Conservation (phyloP, 345 rosid species). For the Cardamine resedifolia region DNA sequence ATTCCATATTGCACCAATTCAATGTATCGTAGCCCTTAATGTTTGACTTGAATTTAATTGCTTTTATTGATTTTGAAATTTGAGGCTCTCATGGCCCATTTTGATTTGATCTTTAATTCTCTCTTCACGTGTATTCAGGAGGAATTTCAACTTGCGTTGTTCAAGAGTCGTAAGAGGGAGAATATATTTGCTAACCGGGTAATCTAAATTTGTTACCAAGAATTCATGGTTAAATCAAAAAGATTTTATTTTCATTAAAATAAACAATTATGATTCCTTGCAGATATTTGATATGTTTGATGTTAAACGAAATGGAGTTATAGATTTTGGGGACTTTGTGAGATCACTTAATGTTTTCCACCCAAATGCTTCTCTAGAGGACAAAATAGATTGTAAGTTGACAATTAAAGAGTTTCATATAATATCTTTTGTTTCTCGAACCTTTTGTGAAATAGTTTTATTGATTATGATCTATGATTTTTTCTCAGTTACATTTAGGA, state of each 20-base stretch:
- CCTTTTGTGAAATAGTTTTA: conserved; percentile 9
- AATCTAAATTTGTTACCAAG: conserved; percentile 1
- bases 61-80: conserved; percentile 26
- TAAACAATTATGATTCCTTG: conserved; percentile 16
- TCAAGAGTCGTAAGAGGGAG: conserved; percentile 88
- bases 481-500: conserved; percentile 89
- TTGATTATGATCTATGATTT: background rate
- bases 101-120: background rate
- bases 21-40: conserved; percentile 30
- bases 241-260: background rate
- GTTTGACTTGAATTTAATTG: conserved; percentile 22
- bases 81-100: conserved; percentile 31
- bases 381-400: conserved; percentile 84
- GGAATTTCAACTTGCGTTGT: conserved; percentile 92
- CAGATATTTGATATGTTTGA: conserved; percentile 97
- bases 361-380: conserved; percentile 79
- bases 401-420: background rate
- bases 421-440: background rate
- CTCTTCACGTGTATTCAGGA: conserved; percentile 59
- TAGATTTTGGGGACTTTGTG: conserved; percentile 95
- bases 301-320: conserved; percentile 83
- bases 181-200: conserved; percentile 96
- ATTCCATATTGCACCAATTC: conserved; percentile 25
- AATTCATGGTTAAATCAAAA: background rate
- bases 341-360: conserved; percentile 88